Evolutionary conservation across 345 rosid genomes (phyloP).

Genomic region (Odontarrhena argentea): DNA sequence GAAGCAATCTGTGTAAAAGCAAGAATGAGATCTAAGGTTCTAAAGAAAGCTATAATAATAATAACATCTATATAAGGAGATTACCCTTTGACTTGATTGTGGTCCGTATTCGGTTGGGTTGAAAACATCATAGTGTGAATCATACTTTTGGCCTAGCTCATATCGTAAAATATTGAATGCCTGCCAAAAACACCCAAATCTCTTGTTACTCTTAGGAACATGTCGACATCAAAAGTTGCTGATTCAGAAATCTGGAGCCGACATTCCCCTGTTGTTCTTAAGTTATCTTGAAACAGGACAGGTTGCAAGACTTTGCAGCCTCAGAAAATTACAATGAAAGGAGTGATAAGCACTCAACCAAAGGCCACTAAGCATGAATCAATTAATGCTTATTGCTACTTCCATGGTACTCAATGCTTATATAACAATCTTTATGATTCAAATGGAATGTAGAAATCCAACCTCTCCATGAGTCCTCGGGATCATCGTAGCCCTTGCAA

Average conservation of each 20-base stretch:
- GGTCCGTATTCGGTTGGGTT: slow-evolving; percentile 81
- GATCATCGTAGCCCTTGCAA: slow-evolving; percentile 72
- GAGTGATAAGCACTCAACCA: slow-evolving; percentile 6
- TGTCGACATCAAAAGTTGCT: neutral
- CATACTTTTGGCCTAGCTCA: slow-evolving; percentile 85
- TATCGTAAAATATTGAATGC: slow-evolving; percentile 84
- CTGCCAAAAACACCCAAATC: slow-evolving; percentile 49
- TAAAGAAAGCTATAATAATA: neutral
- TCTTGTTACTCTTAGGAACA: slow-evolving; percentile 23
- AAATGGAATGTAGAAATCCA: slow-evolving; percentile 18
- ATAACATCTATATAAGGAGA: neutral
- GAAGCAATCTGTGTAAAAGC: slow-evolving; percentile 56
- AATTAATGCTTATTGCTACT: slow-evolving; percentile 11
- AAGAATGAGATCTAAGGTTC: slow-evolving; percentile 14
- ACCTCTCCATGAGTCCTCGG: slow-evolving; percentile 79
- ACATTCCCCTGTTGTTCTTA: too few relatives aligned
- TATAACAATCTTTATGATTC: slow-evolving; percentile 1
- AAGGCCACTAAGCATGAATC: slow-evolving; percentile 6
- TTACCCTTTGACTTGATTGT: slow-evolving; percentile 78
- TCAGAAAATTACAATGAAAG: neutral
- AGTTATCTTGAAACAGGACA: neutral
- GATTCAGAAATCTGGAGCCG: neutral
- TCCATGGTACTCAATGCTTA: neutral
- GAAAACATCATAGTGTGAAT: slow-evolving; percentile 88
- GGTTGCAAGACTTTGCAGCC: slow-evolving; percentile 6